Percentiles rank a stretch among this genome's conserved stretches.
Conservation (phyloP, 768 basidiomycete species). For the Ramaria sp. region DNA sequence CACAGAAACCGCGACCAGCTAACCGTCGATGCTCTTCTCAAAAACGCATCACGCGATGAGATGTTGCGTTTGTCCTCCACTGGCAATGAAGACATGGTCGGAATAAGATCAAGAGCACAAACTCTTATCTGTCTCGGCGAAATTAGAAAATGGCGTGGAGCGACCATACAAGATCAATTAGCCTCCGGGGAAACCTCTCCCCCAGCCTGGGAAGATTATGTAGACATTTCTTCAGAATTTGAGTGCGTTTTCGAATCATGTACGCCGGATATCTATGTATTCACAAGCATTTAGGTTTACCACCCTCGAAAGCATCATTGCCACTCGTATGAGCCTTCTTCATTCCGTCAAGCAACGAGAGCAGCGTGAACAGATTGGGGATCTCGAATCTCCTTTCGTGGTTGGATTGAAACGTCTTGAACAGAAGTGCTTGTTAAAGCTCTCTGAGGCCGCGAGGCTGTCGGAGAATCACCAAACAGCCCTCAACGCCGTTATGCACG, state of each 20-base stretch:
- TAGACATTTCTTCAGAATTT: conserved; percentile 41
- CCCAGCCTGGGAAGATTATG: conserved; percentile 31
- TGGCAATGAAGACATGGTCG: conserved; percentile 70
- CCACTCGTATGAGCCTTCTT: conserved; percentile 74
- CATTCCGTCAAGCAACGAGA: conserved; percentile 60
- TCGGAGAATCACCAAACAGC: conserved; percentile 69
- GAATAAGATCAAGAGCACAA: conserved; percentile 56
- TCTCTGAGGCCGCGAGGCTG: conserved; percentile 63
- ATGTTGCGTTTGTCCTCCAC: conserved; percentile 52
- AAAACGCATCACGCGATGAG: conserved; percentile 43
- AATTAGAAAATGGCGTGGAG: conserved; percentile 49
- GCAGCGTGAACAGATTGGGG: conserved; percentile 68
- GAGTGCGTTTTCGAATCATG: conserved; percentile 39
- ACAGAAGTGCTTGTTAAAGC: conserved; percentile 53
- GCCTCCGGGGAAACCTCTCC: conserved; percentile 23
- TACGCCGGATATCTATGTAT: conserved; percentile 1
- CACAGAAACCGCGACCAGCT: conserved; percentile 60
- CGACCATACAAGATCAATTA: conserved; percentile 24
- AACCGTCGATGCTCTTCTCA: conserved; percentile 37
- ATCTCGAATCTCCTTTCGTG: conserved; percentile 43
- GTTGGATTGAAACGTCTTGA: conserved; percentile 46
- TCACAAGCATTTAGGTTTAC: conserved; percentile 42
- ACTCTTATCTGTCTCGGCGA: conserved; percentile 79
- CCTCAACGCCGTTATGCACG: conserved; percentile 72
- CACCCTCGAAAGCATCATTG: conserved; percentile 65